Base-by-base conservation (phyloP, 2,329 filamentous ascomycete species). In the Pestalotiopsis sp. region DNA sequence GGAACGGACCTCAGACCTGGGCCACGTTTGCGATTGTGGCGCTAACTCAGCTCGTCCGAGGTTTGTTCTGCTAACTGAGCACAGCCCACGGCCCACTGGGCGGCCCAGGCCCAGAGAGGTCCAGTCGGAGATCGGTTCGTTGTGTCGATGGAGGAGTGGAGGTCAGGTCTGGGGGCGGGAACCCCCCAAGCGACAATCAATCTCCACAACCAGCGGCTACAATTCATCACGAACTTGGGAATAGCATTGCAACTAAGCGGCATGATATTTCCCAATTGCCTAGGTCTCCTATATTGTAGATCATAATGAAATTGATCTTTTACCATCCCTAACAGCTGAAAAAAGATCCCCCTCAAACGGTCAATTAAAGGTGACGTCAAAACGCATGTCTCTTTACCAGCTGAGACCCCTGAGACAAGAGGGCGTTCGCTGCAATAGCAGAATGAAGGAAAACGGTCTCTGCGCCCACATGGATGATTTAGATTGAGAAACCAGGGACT, bases 361-460 rank as follows among this genome's bases (percentile, higher is more conserved):
- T 27, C 4, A 13, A 39, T 17, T 1, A 20, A 4, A 20, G 13
- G 31, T 61, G 59, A 61, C 59, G 59, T 39, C 59, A 61, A 61
- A 61, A 20, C 59, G 31, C 36, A 20, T 25, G 57, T 59, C 57
- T 59, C 57, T 59, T 36, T 14, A 23, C n/a, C 23, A 36, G 57
- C 57, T 59, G 57, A 59, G 57, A 59, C 57, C 57, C 57, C 57
- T 59, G 57, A 59, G 57, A 59, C 57, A 59, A 6, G 57, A 59
- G 23, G 12, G 23, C 9, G 23, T 13, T 13, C 14, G 27, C 14
- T 59, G 52, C n/a, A 58, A 45, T 45, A 58, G n/a, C 52, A 58
- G 23, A 58, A 36, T 59, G 57, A 36, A 36, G 57, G 57, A 59
- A 52, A 59, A 59, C 57, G 57, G 57, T 59, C 57, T 59, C 57